These are phyloP conservation scores for Termitomyces eurrhizus DNA, from an alignment of 768 basidiomycete species.

Conservation along the genomic window DNA sequence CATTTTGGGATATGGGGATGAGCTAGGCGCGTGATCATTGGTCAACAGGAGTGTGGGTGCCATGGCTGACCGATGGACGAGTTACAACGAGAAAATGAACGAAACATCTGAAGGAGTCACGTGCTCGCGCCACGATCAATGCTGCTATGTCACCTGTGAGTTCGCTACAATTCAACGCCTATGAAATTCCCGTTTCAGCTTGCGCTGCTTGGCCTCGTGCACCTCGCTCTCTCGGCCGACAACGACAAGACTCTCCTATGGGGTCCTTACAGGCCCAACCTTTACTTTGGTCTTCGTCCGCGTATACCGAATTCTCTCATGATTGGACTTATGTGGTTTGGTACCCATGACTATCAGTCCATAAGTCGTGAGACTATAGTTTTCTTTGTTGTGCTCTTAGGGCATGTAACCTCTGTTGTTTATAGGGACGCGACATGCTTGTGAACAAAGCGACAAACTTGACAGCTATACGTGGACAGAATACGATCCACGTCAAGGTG, in stretches of 20 bases:
- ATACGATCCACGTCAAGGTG: conserved; percentile 83
- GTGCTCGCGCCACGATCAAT: conserved; percentile 12
- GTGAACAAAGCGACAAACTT: conserved; percentile 83
- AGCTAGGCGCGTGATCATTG: conserved; percentile 4
- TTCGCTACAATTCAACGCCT: conserved; percentile 1
- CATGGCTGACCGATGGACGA: conserved; percentile 10
- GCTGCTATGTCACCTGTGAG: not conserved
- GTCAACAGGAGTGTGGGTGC: conserved; percentile 12
- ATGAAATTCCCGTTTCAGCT: conserved; percentile 44
- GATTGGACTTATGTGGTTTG: conserved; percentile 94
- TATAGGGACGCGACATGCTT: conserved; percentile 76
- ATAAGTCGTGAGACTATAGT: conserved; percentile 45
- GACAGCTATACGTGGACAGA: conserved; percentile 83
- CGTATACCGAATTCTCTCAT: conserved; percentile 84
- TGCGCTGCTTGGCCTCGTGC: conserved; percentile 41
- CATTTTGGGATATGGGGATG: conserved; percentile 21
- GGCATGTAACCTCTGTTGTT: conserved; percentile 1
- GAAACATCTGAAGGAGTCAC: conserved; percentile 11
- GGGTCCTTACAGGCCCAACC: conserved; percentile 86
- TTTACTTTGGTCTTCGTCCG: conserved; percentile 93
- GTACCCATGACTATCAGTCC: conserved; percentile 80
- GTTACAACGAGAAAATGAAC: not conserved
- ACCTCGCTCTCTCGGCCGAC: conserved; percentile 31
- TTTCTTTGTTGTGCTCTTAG: conserved; percentile 2
- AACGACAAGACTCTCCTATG: conserved; percentile 64